Percentiles rank a stretch among this genome's conserved stretches.
Conservation (phyloP, 805 yeast species). For the Hyphopichia homilentoma region DNA sequence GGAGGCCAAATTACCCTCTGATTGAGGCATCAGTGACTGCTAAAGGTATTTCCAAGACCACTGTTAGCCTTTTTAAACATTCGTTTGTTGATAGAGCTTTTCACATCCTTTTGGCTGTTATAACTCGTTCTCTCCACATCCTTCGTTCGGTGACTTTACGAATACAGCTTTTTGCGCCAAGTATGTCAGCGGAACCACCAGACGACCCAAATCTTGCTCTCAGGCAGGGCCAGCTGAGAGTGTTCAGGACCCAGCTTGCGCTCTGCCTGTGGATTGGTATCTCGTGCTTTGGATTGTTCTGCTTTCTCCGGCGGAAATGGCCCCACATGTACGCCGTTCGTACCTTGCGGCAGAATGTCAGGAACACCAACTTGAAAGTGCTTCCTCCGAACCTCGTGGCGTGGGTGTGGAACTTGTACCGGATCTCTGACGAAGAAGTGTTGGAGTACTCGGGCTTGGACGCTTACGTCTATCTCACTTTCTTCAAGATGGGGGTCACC, state of each 20-base stretch:
- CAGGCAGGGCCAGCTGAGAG: slow-evolving; percentile 42
- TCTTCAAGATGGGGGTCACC: slow-evolving; percentile 65
- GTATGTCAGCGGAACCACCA: no score
- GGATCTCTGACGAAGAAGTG: slow-evolving; percentile 70
- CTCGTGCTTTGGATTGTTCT: slow-evolving; percentile 44
- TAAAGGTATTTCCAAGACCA: no score
- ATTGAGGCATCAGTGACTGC: no score
- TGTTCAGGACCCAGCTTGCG: slow-evolving; percentile 51
- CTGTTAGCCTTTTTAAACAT: no score
- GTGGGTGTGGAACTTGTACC: slow-evolving; percentile 67
- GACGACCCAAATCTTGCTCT: slow-evolving; percentile 17
- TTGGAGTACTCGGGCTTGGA: slow-evolving; percentile 88
- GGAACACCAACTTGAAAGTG: slow-evolving; percentile 28
- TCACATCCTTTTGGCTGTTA: no score
- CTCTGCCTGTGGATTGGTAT: slow-evolving; percentile 47
- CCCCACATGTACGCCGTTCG: slow-evolving; percentile 58
- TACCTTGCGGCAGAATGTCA: slow-evolving; percentile 42
- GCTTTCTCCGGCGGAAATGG: slow-evolving; percentile 49
- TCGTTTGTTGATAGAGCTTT: no score
- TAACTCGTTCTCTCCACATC: no score
- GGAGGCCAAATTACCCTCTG: no score
- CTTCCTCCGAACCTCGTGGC: slow-evolving; percentile 58
- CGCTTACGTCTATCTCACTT: slow-evolving; percentile 56
- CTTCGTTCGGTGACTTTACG: no score
- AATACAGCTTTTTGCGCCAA: no score